Evolutionary conservation across 192 early-diverging fungal genomes (phyloP), one percentile per base, ranked within the genome.

Genomic region (Mortierella claussenii): DNA sequence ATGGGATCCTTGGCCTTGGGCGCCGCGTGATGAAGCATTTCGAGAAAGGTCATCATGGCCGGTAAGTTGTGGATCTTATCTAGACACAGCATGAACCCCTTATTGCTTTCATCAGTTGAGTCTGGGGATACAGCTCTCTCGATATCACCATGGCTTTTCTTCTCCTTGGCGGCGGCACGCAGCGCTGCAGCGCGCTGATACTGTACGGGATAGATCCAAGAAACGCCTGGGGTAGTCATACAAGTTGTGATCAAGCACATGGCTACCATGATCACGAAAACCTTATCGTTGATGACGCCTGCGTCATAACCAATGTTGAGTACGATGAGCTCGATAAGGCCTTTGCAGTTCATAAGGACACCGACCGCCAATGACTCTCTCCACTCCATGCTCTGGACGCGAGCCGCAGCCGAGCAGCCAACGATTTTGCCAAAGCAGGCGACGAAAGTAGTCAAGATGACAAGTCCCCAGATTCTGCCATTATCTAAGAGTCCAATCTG

Each of bases 301-400:
- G 95, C 93, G 30, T 93, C 81, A 62, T 91, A 82, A 18, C 97
- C 96, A 60, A 98, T 89, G 78, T 98, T 98, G 10, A 98, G 86
- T 26, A 98, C 95, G 55, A 97, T 97, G 7, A 98, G 84, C 81
- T 98, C 97, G 8, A 98, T 95, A 27, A 98, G 84, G 43, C 92
- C 96, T 81, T 97, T 97, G 69, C 93, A 94, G 85, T 94, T 97
- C 96, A 98, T 97, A 55, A 98, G 74, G 49, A 94, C 65, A 1
- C 97, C 97, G 47, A 97, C 85, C 0, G 94, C 85, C 12, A 92
- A 82, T 0, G 94, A 94, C 66, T 98, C 95, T 73, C 93, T 87
- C 90, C 89, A 93, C 23, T 85, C 83, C 58, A 94, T 86, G 31
- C 89, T 90, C 37, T 80, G 82, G n/a, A 91, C 44, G 28, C 85